Evolutionary conservation across 129 eudicot species (phyloP), one percentile per base, ranked within the genome.

Genomic region (Centrapalus pauciflorus): DNA sequence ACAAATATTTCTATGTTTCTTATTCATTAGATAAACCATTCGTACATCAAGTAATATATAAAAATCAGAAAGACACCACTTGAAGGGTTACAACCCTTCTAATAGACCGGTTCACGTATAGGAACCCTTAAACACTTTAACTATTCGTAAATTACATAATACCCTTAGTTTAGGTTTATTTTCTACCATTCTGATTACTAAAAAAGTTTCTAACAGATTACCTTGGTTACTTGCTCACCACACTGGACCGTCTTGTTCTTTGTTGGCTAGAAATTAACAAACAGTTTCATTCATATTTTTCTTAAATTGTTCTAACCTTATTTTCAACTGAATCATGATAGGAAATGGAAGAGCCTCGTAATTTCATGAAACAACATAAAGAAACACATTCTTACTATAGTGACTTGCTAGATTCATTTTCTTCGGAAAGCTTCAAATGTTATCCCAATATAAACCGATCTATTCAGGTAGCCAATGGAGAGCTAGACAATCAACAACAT

Each of bases 261-360:
- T n/a, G n/a, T n/a, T n/a, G n/a, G n/a, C n/a, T n/a, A n/a, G n/a
- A n/a, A n/a, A n/a, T n/a, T n/a, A 35, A 10, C 43, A 35, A 35
- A 35, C 43, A 35, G 7, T 35, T 35, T 5, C 2, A 5, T 5
- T n/a, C 14, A 12, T 7, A 40, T 40, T 41, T 41, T 41, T n/a
- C 50, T 13, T 16, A 41, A 41, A 41, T 41, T 13, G n/a, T 40
- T 40, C 46, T 7, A n/a, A 35, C 43, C 11, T 35, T 35, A 5
- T 26, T 52, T 16, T 48, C 54, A 16, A 48, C 25, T 48, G 5
- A 17, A 35, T 14, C 54, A 55, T 20, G 45, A 58, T 43, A 70
- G 75, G 75, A 57, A 43, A 70, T 57, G 75, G 75, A 70, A 70
- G 75, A 57, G 25, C 34, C 66, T 43, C 7, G 28, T 57, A 23